Evolutionary conservation across 495 filamentous ascomycete species (phyloP), one percentile per base, ranked within the genome.

Genomic region (Rhypophila decipiens): DNA sequence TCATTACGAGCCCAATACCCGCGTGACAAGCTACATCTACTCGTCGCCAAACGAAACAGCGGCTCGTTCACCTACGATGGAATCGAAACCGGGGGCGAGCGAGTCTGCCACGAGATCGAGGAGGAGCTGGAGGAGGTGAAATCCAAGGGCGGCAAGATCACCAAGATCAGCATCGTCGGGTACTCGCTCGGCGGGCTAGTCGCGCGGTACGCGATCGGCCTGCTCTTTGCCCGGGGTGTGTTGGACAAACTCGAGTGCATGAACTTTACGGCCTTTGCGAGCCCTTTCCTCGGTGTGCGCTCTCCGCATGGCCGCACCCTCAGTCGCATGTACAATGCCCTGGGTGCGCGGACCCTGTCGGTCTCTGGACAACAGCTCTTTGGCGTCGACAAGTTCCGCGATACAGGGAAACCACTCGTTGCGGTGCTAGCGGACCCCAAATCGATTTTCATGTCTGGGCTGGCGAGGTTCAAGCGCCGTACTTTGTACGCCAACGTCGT

Each of bases 251-350:
- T 96, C 15, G 71, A 87, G 58, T 90, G 93, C 15, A 76, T 94
- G 79, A 96, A 96, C 67, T 96, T 96, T 61, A 87, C 87, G 2
- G 94, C 89, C 1, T 96, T 97, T 65, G 91, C 86, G 20, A 82
- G 83, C 13, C 91, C 93, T 17, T 90, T 96, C 67, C 78, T 96
- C 0, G 91, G 91, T 17, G 87, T 91, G 7, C 75, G 87, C 36
- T 81, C 84, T 9, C 89, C 91, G 1, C 66, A 84, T 3, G 71
- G 75, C 29, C 89, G 89, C 8, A 76, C 74, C 59, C 66, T 72
- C 38, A 82, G 79, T 47, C 67, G 82, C 40, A 58, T 90, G 5
- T 96, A 79, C 77, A 98, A 98, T 65, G 74, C 83, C 2, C 49
- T 97, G 12, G 91, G 88, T 33, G 79, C 88, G 5, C 71, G 82